Percentiles rank a stretch among this genome's conserved stretches.
phyloP scores from a whole-genome alignment of 2,329 filamentous ascomycete species.

The Colletotrichum sp. region DNA sequence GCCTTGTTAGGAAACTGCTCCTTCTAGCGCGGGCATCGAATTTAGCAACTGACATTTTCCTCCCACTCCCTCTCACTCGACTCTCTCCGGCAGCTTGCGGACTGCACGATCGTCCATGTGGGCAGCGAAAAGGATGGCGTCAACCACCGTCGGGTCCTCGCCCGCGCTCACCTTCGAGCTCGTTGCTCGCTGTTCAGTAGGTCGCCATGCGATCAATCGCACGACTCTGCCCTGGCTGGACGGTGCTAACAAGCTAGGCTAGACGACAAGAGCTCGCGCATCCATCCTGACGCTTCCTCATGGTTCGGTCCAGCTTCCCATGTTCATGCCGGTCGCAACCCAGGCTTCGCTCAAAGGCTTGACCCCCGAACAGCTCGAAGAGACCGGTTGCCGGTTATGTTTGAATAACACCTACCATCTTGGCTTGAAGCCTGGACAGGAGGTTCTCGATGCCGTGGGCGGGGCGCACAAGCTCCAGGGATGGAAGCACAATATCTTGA shows the following conservation, averaged over 20 bases:
- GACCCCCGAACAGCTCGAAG: conserved; percentile 89
- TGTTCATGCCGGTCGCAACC: conserved; percentile 99
- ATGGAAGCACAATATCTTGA: conserved; percentile 95
- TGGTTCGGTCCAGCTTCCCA: conserved; percentile 85
- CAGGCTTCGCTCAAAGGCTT: conserved; percentile 95
- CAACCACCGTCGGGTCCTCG: conserved; percentile 55
- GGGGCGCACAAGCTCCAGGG: conserved; percentile 94
- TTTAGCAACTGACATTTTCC: neutral
- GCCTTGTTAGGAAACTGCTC: neutral
- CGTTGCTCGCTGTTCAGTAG: conserved; percentile 79
- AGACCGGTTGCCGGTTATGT: conserved; percentile 87
- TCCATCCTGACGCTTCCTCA: conserved; percentile 89
- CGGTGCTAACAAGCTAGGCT: conserved; percentile 4
- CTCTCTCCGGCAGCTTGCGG: neutral
- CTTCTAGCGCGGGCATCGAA: conserved; percentile 4
- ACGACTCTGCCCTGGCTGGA: neutral
- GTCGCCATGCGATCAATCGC: conserved; percentile 31
- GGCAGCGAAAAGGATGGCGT: conserved; percentile 48
- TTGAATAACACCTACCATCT: conserved; percentile 99
- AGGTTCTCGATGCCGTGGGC: conserved; percentile 83
- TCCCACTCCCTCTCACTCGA: neutral
- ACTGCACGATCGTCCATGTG: conserved; percentile 18
- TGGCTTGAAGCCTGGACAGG: conserved; percentile 92
- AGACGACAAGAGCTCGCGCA: conserved; percentile 95
- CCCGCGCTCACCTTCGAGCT: conserved; percentile 81